Conservation (phyloP, 139 green algal genomes). For the Dunaliella sp. region DNA sequence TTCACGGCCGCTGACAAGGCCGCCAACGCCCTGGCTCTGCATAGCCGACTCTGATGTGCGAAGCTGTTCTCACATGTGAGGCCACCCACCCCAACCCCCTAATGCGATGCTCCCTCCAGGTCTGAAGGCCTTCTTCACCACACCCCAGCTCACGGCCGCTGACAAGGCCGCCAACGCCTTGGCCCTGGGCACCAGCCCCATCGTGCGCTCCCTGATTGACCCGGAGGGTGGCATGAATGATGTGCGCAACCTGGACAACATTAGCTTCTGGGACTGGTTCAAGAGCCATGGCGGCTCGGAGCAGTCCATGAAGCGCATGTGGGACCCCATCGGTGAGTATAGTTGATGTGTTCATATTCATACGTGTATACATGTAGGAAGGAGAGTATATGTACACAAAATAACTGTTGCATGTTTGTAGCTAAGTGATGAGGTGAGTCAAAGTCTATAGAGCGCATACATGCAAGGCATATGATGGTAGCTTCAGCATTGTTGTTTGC, state of each 20-base stretch:
- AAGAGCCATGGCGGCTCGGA: slow-evolving; percentile 76
- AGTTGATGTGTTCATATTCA: too few relatives aligned
- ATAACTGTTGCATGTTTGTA: too few relatives aligned
- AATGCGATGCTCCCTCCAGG: slow-evolving; percentile 46
- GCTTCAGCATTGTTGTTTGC: too few relatives aligned
- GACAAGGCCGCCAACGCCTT: slow-evolving; percentile 91
- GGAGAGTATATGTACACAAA: too few relatives aligned
- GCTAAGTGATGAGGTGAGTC: too few relatives aligned
- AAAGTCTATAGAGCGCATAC: too few relatives aligned
- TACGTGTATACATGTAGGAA: too few relatives aligned
- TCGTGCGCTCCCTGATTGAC: slow-evolving; percentile 89
- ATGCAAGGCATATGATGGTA: too few relatives aligned
- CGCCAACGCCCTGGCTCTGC: slow-evolving; percentile 83
- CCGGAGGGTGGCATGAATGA: slow-evolving; percentile 77
- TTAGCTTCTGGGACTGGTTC: slow-evolving; percentile 94
- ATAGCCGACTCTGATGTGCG: slow-evolving; percentile 85
- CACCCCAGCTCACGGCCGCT: slow-evolving; percentile 72
- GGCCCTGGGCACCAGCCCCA: slow-evolving; percentile 85
- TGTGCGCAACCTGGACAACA: slow-evolving; percentile 81
- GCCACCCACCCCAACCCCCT: not conserved
- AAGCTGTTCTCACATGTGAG: not conserved
- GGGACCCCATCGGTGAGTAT: slow-evolving; percentile 90
- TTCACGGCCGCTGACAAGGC: slow-evolving; percentile 82
- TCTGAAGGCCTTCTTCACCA: slow-evolving; percentile 96
- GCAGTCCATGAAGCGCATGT: slow-evolving; percentile 91